Percentiles rank a stretch among this genome's conserved stretches.
phyloP scores from a whole-genome alignment of 192 early-diverging fungal species.

The Backusella sp. region DNA sequence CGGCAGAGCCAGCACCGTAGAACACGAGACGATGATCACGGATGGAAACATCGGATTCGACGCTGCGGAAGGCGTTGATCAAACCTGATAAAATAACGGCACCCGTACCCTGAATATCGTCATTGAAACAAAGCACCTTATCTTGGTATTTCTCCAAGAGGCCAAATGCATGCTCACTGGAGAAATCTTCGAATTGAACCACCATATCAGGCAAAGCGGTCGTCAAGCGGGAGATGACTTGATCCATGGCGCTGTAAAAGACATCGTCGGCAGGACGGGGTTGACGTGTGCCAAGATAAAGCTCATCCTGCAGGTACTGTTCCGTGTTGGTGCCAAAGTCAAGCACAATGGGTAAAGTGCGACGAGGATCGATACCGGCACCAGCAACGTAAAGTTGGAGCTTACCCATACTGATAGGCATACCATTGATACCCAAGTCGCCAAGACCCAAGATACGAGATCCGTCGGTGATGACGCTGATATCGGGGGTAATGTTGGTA shows the following conservation, averaged over 20 bases:
- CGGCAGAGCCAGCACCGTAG: conserved; percentile 93
- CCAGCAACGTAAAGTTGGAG: conserved; percentile 89
- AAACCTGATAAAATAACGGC: conserved; percentile 92
- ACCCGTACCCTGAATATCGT: conserved; percentile 93
- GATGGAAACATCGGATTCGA: conserved; percentile 63
- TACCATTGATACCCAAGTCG: conserved; percentile 92
- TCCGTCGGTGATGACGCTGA: conserved; percentile 95
- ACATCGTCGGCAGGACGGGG: conserved; percentile 60
- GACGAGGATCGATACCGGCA: conserved; percentile 81
- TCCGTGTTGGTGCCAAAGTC: conserved; percentile 93
- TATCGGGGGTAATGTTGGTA: conserved; percentile 60
- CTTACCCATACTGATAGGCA: conserved; percentile 96
- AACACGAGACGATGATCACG: conserved; percentile 86
- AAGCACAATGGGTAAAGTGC: conserved; percentile 87
- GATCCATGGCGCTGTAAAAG: conserved; percentile 85
- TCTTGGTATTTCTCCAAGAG: conserved; percentile 77
- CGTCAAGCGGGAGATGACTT: conserved; percentile 70
- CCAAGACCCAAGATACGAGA: conserved; percentile 93
- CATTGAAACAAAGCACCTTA: conserved; percentile 88
- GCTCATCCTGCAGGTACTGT: conserved; percentile 77
- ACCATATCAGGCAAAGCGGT: conserved; percentile 76
- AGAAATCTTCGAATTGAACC: conserved; percentile 97
- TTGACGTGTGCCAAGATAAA: conserved; percentile 83
- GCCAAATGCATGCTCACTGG: conserved; percentile 86
- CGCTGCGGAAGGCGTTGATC: conserved; percentile 78